Conservation (phyloP, 768 basidiomycete genomes). For the Vararia minispora region DNA sequence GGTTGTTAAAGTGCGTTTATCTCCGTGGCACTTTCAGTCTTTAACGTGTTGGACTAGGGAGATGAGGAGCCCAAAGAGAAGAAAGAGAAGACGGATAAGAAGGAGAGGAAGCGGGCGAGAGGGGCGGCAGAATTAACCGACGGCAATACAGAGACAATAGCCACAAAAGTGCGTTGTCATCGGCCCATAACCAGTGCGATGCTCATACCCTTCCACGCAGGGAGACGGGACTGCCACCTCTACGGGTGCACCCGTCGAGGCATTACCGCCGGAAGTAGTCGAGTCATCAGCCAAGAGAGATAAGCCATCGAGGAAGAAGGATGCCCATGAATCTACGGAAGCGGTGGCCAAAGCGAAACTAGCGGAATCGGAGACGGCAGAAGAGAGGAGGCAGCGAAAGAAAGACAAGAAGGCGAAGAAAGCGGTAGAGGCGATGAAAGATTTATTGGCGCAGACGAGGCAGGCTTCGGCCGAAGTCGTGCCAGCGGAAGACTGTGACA, state of each 20-base stretch:
- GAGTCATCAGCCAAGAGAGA: slow-evolving; percentile 1
- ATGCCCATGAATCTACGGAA: not conserved
- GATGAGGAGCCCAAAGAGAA: slow-evolving; percentile 24
- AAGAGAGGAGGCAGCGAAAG: slow-evolving; percentile 5
- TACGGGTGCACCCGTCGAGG: no score
- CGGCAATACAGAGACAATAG: no score
- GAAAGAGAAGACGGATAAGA: slow-evolving; percentile 16
- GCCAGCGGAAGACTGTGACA: not conserved
- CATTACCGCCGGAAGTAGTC: slow-evolving; percentile 1
- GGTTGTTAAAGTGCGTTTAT: slow-evolving; percentile 5
- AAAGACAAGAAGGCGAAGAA: slow-evolving; percentile 16
- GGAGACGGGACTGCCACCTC: no score
- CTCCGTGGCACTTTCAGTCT: slow-evolving; percentile 3
- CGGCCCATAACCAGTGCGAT: no score
- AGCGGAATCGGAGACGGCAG: not conserved
- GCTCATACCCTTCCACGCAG: no score
- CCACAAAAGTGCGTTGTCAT: no score
- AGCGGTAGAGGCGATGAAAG: slow-evolving; percentile 8
- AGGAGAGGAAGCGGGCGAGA: slow-evolving; percentile 9
- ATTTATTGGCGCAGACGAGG: slow-evolving; percentile 3
- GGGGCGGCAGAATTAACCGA: no score
- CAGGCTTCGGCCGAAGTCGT: not conserved
- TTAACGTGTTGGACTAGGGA: slow-evolving; percentile 17
- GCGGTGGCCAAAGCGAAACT: not conserved
- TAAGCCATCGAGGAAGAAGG: not conserved